Percentiles rank a stretch among this genome's conserved stretches.
These are phyloP conservation scores for Eurotiales sp. DNA, from an alignment of 2,329 filamentous ascomycete species.

Conservation along the genomic window DNA sequence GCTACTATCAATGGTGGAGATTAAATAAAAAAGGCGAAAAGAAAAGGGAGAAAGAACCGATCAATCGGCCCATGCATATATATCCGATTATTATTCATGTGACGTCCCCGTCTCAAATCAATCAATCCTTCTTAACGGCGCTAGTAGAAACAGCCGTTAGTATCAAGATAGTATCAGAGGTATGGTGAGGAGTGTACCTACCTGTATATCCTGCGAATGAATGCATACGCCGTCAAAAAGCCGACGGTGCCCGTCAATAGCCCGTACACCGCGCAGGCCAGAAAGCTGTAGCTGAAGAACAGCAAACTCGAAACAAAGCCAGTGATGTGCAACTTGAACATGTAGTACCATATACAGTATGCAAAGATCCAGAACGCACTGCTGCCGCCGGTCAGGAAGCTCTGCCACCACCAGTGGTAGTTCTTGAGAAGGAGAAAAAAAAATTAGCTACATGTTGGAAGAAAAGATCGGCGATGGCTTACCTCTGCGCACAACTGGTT, in stretches of 20 bases:
- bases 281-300: constrained; percentile 80
- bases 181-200: constrained; percentile 46
- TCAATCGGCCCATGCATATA: background rate
- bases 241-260: constrained; percentile 79
- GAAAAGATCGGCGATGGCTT: too few relatives aligned
- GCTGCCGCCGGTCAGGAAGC: constrained; percentile 73
- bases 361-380: constrained; percentile 77
- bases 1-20: too few relatives aligned
- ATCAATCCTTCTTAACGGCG: constrained; percentile 16
- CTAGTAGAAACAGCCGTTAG: constrained; percentile 4
- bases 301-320: constrained; percentile 75
- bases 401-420: constrained; percentile 91
- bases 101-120: too few relatives aligned
- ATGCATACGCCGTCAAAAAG: constrained; percentile 78
- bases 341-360: constrained; percentile 82
- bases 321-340: constrained; percentile 72
- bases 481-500: constrained; percentile 75
- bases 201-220: constrained; percentile 79
- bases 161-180: background rate
- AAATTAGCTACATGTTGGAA: constrained; percentile 2
- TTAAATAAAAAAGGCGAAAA: too few relatives aligned
- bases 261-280: constrained; percentile 77
- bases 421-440: constrained; percentile 57
- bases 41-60: too few relatives aligned
- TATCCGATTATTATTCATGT: too few relatives aligned